Evolutionary conservation across 768 basidiomycete species (phyloP).

Genomic region (Boletus sp.): DNA sequence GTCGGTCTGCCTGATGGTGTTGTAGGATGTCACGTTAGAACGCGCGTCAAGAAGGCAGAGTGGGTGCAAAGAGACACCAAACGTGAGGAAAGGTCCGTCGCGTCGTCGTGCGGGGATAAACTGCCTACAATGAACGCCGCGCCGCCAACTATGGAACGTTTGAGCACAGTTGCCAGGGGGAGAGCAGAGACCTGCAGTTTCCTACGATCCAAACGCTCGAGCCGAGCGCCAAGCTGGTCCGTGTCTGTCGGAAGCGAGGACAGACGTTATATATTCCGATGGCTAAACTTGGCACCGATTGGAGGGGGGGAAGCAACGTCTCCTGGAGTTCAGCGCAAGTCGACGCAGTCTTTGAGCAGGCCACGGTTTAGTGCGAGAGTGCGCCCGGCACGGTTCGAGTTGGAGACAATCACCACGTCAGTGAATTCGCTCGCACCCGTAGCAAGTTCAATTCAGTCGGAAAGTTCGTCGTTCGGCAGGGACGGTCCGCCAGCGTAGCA

Average conservation of each 20-base stretch:
- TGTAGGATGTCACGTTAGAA: slow-evolving; percentile 18
- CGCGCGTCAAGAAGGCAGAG: slow-evolving; percentile 19
- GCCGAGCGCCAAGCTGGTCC: background rate
- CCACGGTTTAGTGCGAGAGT: slow-evolving; percentile 4
- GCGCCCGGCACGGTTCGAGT: slow-evolving; percentile 6
- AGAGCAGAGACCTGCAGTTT: background rate
- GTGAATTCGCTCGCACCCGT: background rate
- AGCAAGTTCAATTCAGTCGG: too few relatives aligned
- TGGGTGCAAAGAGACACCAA: slow-evolving; percentile 20
- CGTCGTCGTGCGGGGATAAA: background rate
- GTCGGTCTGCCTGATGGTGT: slow-evolving; percentile 13
- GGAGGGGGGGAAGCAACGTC: slow-evolving; percentile 1
- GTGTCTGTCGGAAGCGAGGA: slow-evolving; percentile 9
- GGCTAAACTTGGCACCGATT: background rate
- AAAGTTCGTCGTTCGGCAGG: too few relatives aligned
- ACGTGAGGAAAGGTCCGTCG: background rate
- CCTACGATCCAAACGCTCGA: slow-evolving; percentile 9
- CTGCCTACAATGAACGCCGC: background rate
- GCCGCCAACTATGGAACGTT: background rate
- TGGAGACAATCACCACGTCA: slow-evolving; percentile 8
- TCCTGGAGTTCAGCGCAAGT: slow-evolving; percentile 10
- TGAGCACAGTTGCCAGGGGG: background rate
- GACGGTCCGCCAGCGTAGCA: too few relatives aligned
- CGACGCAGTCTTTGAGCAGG: background rate
- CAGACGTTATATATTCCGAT: background rate